phyloP scores from a whole-genome alignment of 2,329 filamentous ascomycete species.

The Sporothrix pallida region DNA sequence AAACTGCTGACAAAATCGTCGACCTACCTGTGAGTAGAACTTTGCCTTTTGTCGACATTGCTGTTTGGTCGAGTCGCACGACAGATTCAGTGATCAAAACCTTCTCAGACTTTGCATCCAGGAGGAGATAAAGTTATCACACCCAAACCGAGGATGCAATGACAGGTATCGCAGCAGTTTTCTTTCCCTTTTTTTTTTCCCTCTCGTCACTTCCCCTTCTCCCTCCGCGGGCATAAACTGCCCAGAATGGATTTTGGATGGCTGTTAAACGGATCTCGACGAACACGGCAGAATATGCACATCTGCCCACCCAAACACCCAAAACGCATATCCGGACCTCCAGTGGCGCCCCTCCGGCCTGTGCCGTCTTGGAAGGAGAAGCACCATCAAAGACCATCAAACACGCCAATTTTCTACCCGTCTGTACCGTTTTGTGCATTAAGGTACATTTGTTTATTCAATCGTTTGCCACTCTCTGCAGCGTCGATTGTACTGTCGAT shows the following conservation, averaged over 20 bases:
- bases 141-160: not conserved
- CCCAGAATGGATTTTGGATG: not conserved
- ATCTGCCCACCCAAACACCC: not conserved
- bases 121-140: not conserved
- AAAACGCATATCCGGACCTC: constrained; percentile 29
- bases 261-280: not conserved
- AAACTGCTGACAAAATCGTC: not conserved
- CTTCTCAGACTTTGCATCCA: not conserved
- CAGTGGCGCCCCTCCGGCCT: constrained; percentile 30
- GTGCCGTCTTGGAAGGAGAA: not conserved
- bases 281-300: not conserved
- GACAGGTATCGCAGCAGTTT: no score
- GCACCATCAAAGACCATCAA: not conserved
- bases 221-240: not conserved
- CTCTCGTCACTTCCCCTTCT: not conserved
- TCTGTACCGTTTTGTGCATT: no score
- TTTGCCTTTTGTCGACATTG: constrained; percentile 48
- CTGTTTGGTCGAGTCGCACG: not conserved
- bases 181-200: no score
- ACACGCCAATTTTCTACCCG: no score
- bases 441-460: no score
- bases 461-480: no score
- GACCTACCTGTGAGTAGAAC: constrained; percentile 53
- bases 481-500: not conserved
- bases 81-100: not conserved